Conservation (phyloP, 2,329 filamentous ascomycete species). For the Penicillium psychrosexuale region DNA sequence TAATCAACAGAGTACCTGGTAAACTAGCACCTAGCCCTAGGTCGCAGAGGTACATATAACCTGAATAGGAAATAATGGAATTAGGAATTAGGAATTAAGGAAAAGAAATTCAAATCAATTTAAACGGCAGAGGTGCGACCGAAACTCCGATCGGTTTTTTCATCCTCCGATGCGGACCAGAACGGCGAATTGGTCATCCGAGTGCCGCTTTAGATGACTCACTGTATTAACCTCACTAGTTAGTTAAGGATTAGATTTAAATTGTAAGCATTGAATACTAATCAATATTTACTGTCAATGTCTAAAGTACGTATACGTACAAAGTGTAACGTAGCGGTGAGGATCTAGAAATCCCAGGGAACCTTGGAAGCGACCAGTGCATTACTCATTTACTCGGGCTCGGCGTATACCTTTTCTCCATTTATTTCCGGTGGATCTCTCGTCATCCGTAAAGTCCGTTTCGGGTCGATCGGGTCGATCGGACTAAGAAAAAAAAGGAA, state of each 20-base stretch:
- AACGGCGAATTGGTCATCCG: slow-evolving; percentile 11
- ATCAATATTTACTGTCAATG: no score
- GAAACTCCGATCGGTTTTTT: slow-evolving; percentile 2
- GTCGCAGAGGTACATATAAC: no score
- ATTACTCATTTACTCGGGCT: background rate
- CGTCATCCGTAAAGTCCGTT: slow-evolving; percentile 8
- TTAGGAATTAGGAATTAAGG: background rate
- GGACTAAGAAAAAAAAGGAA: background rate
- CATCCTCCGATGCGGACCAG: slow-evolving; percentile 1
- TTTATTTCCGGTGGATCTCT: slow-evolving; percentile 9
- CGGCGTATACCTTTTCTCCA: background rate
- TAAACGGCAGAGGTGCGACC: background rate
- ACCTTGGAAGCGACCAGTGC: background rate
- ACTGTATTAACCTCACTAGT: background rate
- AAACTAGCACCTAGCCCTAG: no score
- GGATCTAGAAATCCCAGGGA: background rate
- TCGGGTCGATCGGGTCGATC: slow-evolving; percentile 2
- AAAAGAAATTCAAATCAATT: background rate
- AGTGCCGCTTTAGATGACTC: background rate
- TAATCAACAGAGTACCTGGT: background rate
- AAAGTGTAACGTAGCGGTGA: slow-evolving; percentile 1
- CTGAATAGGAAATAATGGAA: background rate
- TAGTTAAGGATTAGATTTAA: background rate
- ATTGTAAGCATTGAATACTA: background rate
- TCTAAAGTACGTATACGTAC: no score